Base-by-base conservation (phyloP, 441 rosid species). In the Mallotus japonicus region DNA sequence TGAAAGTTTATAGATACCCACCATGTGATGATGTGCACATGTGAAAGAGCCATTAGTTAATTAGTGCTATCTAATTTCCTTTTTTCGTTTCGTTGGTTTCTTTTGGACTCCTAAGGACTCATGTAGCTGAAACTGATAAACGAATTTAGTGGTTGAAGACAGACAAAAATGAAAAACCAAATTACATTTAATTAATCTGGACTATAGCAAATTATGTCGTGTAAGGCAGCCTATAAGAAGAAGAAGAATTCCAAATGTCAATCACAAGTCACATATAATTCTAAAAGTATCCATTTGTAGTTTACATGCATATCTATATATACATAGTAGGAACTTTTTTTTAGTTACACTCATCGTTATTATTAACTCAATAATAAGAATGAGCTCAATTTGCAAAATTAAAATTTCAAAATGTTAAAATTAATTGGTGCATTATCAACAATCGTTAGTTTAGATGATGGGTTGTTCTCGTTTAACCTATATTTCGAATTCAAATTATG, bases 11-110 rank as follows among this genome's bases (percentile, higher is more conserved):
- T 2, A 24, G 16, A 4, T 63, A 46, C 9, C 22, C 0, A 20
- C n/a, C 9, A 20, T 13, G 54, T 19, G 32, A 46, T 20, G n/a
- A 65, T 65, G 68, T 65, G 37, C 66, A 19, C 68, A 65, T 65
- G 37, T 2, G 51, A 11, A 44, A 40, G 24, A 42, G 22, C 32
- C 8, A 63, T 42, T 62, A 40, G 42, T 8, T 49, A 49, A 49
- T 13, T 13, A 50, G 5, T 13, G 55, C 17, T 50, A 50, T 11
- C 17, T 13, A 11, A 50, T 50, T 50, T 49, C 5, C 17, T 50
- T 12, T 13, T 19, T 12, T 65, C 8, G 4, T 64, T 64, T 44
- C 12, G 20, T 65, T 20, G 49, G 46, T 65, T 65, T 3, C 19
- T 34, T 46, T 65, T 65, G 3, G 8, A 19, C 49, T 44, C 20